A percentile compares a stretch with the other conserved stretches of the same genome.
Conservation (phyloP, 148 eudicot genomes). For the Rhododendron vialii region DNA sequence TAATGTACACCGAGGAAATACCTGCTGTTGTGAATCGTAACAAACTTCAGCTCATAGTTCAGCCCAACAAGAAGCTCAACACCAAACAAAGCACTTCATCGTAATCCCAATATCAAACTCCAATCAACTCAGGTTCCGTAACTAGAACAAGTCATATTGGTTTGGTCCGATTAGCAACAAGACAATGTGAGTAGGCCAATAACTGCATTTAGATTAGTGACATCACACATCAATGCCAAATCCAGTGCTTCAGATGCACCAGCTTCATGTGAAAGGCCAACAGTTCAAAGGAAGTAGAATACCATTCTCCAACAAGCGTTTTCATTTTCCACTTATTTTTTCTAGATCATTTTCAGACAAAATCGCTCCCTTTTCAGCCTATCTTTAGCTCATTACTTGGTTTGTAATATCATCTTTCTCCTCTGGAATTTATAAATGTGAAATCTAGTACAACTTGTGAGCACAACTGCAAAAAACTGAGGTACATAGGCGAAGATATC, state of each 20-base stretch:
- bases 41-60: background rate
- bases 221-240: background rate
- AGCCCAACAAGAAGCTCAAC: conserved; percentile 2
- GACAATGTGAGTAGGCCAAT: background rate
- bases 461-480: background rate
- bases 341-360: background rate
- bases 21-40: background rate
- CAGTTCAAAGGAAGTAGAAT: background rate
- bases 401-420: background rate
- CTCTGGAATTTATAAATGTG: background rate
- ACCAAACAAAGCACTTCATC: background rate
- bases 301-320: background rate
- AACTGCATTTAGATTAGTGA: background rate
- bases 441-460: background rate
- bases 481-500: background rate
- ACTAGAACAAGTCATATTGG: background rate
- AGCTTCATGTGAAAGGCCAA: background rate
- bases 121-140: background rate
- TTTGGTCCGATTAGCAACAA: background rate
- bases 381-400: background rate
- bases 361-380: background rate
- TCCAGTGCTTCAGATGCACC: conserved; percentile 6
- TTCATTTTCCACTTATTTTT: background rate
- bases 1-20: background rate
- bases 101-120: background rate